Base-by-base conservation (phyloP, 371 early-diverging fungal genomes). In the Nematocida sp. region DNA sequence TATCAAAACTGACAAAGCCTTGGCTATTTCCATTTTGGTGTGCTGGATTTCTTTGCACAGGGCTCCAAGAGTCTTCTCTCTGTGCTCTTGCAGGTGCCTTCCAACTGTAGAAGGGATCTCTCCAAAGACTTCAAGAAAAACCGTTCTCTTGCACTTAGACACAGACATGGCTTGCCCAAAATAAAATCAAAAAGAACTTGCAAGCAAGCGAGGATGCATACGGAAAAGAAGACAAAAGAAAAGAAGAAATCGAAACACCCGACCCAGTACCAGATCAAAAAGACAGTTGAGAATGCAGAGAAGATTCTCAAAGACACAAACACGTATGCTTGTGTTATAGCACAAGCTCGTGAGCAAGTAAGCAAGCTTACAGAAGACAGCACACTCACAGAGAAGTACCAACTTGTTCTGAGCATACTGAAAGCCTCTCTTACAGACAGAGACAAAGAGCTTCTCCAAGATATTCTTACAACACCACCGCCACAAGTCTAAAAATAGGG, bases 61-160 rank as follows among this genome's bases (percentile, higher is more conserved):
- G 7, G 13, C 13, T 13, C 25, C 5, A 23, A 70, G 49, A 17
- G 46, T 49, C 8, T 13, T 31, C 11, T 57, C 74, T 37, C 48
- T 48, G 27, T 48, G 37, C 8, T 70, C 19, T n/a, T 29, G 32
- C 8, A 70, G 41, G 32, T 48, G 46, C 34, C 46, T 43, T n/a
- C 58, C 60, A 21, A 70, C 52, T 50, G 29, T 60, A 13, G 7
- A 15, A 27, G 67, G 45, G 3, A 70, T 41, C 27, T 60, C 50
- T 29, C 74, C 62, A 70, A 70, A 70, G 25, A 40, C 13, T 34
- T 70, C 74, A 2, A 70, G 74, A 37, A 60, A 38, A 62, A 60
- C 57, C 29, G 60, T 45, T 60, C 74, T 57, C 34, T 43, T 49
- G 40, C 19, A 43, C 57, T 4, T 11, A 17, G n/a, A 21, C 58